Conservation (phyloP, 805 yeast species). For the Blastobotrys chiropterorum region DNA sequence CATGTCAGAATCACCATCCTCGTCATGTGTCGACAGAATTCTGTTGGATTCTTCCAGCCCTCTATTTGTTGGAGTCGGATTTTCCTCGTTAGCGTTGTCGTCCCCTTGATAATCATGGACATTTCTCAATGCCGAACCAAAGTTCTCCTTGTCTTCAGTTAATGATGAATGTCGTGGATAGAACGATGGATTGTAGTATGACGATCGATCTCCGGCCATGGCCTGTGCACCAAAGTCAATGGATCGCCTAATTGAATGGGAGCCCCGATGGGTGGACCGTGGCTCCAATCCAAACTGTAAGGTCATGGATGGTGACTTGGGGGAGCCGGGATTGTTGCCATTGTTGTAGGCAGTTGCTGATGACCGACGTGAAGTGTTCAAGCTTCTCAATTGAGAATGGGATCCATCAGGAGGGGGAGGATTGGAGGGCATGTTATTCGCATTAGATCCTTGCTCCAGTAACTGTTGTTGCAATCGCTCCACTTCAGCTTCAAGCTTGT, state of each 20-base stretch:
- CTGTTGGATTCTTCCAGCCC: not conserved
- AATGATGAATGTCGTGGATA: not conserved
- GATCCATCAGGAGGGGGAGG: not conserved
- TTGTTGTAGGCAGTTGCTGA: not conserved
- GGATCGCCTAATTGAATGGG: constrained; percentile 11
- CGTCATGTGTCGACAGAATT: not conserved
- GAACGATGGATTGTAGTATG: not conserved
- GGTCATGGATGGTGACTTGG: constrained; percentile 16
- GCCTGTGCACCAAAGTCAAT: constrained; percentile 10
- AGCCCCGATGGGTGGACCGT: not conserved
- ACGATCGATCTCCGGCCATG: not conserved
- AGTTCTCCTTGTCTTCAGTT: not conserved
- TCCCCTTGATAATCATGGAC: not conserved
- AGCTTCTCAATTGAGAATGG: not conserved
- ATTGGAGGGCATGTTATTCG: constrained; percentile 1
- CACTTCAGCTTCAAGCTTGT: constrained; percentile 47
- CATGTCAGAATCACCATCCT: constrained; percentile 7
- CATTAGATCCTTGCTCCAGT: not conserved
- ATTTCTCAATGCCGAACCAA: not conserved
- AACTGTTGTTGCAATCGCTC: constrained; percentile 25
- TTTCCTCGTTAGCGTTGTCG: not conserved
- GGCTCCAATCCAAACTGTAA: constrained; percentile 12
- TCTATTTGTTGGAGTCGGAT: not conserved
- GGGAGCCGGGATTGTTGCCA: constrained; percentile 5
- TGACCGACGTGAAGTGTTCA: constrained; percentile 6